Percentiles rank a stretch among this genome's conserved stretches.
Evolutionary conservation across 1,139 yeast genomes (phyloP).

Genomic region (Yueomyces sp.): DNA sequence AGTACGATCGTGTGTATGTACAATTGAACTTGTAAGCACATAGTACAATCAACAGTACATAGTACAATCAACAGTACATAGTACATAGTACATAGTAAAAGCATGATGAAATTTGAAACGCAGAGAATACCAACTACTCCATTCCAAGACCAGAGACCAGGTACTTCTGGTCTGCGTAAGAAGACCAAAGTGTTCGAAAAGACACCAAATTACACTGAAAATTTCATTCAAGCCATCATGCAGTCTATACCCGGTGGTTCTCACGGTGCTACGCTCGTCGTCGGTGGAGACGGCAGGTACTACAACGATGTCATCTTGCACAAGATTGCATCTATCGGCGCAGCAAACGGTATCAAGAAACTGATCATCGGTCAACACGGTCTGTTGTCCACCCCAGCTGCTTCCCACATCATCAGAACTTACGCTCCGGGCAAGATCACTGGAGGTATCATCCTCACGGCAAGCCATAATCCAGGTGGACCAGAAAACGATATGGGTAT

Average conservation of each 20-base stretch:
- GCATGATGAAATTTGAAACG: constrained; percentile 8
- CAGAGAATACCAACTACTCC: constrained; percentile 43
- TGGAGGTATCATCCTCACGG: constrained; percentile 93
- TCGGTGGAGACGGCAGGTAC: constrained; percentile 96
- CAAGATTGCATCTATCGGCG: constrained; percentile 68
- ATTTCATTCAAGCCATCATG: constrained; percentile 79
- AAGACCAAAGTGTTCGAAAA: constrained; percentile 70
- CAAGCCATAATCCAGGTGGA: constrained; percentile 99
- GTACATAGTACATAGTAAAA: constrained; percentile 5
- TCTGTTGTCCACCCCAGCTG: constrained; percentile 88
- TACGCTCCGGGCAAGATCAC: constrained; percentile 44
- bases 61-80: no score
- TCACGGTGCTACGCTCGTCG: constrained; percentile 60
- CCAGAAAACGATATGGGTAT: constrained; percentile 88
- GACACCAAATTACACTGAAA: constrained; percentile 75
- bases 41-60: no score
- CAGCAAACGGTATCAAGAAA: constrained; percentile 83
- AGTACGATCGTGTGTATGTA: no score
- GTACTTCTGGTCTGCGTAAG: constrained; percentile 93
- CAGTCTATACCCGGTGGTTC: constrained; percentile 90
- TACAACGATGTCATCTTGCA: constrained; percentile 77
- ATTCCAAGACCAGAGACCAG: constrained; percentile 88
- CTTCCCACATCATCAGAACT: constrained; percentile 79
- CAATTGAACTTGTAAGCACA: no score
- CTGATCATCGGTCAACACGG: constrained; percentile 82